Base-by-base conservation (phyloP, 192 early-diverging fungal genomes). In the Rhizophagus clarus region DNA sequence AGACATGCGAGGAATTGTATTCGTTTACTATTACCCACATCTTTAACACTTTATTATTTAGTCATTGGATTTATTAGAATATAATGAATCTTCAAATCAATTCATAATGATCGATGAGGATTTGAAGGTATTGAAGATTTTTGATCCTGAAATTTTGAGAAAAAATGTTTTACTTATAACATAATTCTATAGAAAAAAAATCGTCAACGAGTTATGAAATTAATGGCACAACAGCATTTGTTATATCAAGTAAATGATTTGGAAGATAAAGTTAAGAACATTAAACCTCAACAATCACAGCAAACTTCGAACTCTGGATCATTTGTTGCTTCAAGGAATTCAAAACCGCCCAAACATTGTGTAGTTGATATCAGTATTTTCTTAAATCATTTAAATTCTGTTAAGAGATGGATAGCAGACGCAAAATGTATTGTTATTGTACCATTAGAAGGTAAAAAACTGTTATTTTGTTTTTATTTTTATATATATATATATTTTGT, bases 301-400 rank as follows among this genome's bases (percentile, higher is more conserved):
- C 32, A 34, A 42, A n/a, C 31, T 34, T 32, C 72, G 45, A 66
- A 15, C 22, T 14, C 49, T 56, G 32, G 47, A 22, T 29, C 26
- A 62, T 20, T 24, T 15, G 70, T 26, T 64, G 32, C 9, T 34
- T 42, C 42, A 15, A 37, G 61, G 29, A 40, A 37, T 37, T 10
- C 62, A 75, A 28, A 11, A 26, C 17, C 42, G 7, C 32, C 11
- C 20, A 74, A 67, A 70, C 42, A 40, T 10, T 86, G 83, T 56
- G 81, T 90, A 0, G 81, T 89, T 49, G 89, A 89, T 74, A 85
- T 85, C 9, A 85, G 85, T 1, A 85, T 83, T 1, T 82, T 90
- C 14, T 79, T 89, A 37, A 87, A 89, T 80, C 81, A 79, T 40
- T 74, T 90, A 3, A 51, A 74, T 4, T 85, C 83, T 47, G 78